These are phyloP conservation scores for Epichloe elymi DNA, from an alignment of 2,329 filamentous ascomycete species.

Conservation along the genomic window DNA sequence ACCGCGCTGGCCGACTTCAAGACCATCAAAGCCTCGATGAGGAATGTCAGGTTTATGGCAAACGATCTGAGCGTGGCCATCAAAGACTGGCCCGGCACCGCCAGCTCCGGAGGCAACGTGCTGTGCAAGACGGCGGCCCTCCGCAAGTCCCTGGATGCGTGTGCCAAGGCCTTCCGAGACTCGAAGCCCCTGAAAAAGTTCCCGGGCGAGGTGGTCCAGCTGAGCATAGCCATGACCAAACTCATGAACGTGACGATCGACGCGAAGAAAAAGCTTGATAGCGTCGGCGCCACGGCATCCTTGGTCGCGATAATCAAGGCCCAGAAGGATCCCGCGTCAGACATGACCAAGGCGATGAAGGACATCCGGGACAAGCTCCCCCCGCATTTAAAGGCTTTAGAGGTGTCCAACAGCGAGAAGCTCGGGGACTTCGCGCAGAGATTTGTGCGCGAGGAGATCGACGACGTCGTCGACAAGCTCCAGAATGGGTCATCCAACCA, in stretches of 20 bases:
- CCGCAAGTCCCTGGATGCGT: background rate
- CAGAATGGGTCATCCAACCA: too few relatives aligned
- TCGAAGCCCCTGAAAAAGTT: background rate
- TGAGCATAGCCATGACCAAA: too few relatives aligned
- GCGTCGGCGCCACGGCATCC: background rate
- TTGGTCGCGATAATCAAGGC: background rate
- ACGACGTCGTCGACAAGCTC: background rate
- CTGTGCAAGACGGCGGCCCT: background rate
- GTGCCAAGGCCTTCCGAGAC: background rate
- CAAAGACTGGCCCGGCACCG: background rate
- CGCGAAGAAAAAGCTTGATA: background rate
- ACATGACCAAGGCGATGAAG: background rate
- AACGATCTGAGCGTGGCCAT: background rate
- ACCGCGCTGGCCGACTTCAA: background rate
- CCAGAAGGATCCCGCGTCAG: background rate
- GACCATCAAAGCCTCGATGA: background rate
- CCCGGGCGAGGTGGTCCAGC: too few relatives aligned
- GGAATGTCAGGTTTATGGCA: rapidly evolving
- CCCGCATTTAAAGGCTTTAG: too few relatives aligned
- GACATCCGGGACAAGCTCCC: background rate
- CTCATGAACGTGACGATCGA: too few relatives aligned
- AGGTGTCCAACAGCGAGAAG: too few relatives aligned
- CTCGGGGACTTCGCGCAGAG: too few relatives aligned
- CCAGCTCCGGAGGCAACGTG: background rate
- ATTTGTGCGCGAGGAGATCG: background rate